Conservation (phyloP, 2,329 filamentous ascomycete genomes). For the Orbilia javanica region DNA sequence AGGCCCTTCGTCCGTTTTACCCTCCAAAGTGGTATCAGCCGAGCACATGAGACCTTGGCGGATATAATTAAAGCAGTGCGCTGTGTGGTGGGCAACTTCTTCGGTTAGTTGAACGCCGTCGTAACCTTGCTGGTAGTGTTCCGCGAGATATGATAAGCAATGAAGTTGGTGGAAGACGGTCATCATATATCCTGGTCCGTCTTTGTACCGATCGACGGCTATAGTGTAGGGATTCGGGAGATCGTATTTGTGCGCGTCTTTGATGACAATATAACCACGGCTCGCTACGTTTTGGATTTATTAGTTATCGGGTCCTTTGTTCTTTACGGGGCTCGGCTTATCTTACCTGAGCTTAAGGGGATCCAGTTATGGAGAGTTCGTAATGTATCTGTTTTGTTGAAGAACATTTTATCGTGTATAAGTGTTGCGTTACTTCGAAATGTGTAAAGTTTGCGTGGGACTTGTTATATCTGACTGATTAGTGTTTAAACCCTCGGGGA, state of each 20-base stretch:
- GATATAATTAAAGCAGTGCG: slow-evolving; percentile 66
- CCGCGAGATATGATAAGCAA: slow-evolving; percentile 65
- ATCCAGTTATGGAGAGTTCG: slow-evolving; percentile 65
- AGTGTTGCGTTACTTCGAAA: slow-evolving; percentile 64
- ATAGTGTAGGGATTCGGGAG: slow-evolving; percentile 63
- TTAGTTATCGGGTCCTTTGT: not conserved
- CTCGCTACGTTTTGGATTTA: slow-evolving; percentile 58
- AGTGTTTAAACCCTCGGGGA: not conserved
- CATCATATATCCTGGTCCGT: slow-evolving; percentile 66
- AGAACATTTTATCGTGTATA: slow-evolving; percentile 64
- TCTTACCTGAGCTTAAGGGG: slow-evolving; percentile 63
- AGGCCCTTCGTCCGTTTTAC: slow-evolving; percentile 64
- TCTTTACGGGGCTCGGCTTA: too few species aligned
- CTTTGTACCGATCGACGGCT: slow-evolving; percentile 62
- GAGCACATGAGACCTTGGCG: slow-evolving; percentile 65
- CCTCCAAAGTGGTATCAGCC: slow-evolving; percentile 65
- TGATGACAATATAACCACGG: slow-evolving; percentile 64
- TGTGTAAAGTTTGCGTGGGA: slow-evolving; percentile 64
- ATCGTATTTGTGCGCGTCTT: slow-evolving; percentile 62
- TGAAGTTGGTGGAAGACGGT: slow-evolving; percentile 66
- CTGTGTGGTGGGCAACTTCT: slow-evolving; percentile 64
- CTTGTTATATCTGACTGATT: slow-evolving; percentile 59
- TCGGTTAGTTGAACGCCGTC: slow-evolving; percentile 63
- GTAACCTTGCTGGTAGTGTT: slow-evolving; percentile 64
- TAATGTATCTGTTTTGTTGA: slow-evolving; percentile 63